Conservation (phyloP, 495 filamentous ascomycete species). For the Diplogelasinospora grovesii region DNA sequence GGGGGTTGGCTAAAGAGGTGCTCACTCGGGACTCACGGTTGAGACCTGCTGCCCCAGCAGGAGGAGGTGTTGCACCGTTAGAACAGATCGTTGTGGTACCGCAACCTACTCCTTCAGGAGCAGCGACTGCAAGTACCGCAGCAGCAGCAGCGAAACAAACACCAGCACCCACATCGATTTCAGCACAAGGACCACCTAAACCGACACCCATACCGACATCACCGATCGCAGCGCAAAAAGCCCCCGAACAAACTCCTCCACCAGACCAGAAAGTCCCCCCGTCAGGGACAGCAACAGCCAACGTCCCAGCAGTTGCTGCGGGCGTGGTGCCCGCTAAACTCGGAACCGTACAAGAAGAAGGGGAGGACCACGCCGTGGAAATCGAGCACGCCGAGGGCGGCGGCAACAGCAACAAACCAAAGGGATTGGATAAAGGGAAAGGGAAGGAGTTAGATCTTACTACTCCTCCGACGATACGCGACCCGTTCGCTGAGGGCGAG, state of each 20-base stretch:
- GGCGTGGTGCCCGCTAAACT: too few relatives aligned
- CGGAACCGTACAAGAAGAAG: too few relatives aligned
- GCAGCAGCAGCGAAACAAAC: background rate
- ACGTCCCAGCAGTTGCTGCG: too few relatives aligned
- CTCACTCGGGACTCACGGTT: slow-evolving; percentile 26
- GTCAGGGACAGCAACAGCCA: too few relatives aligned
- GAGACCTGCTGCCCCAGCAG: background rate
- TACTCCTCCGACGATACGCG: slow-evolving; percentile 1
- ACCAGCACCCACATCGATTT: background rate
- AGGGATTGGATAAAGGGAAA: too few relatives aligned
- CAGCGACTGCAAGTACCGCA: background rate
- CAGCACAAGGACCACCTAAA: background rate
- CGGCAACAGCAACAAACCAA: too few relatives aligned
- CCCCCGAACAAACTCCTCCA: too few relatives aligned
- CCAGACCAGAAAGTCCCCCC: too few relatives aligned
- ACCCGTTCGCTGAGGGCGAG: slow-evolving; percentile 14
- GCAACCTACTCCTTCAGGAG: background rate
- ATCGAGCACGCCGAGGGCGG: too few relatives aligned
- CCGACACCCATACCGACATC: background rate
- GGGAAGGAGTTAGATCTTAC: too few relatives aligned
- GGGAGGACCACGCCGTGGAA: too few relatives aligned
- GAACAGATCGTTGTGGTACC: slow-evolving; percentile 24
- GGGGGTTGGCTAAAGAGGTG: slow-evolving; percentile 31
- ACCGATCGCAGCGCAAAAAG: too few relatives aligned
- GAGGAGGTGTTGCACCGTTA: slow-evolving; percentile 14